Conservation (phyloP, 2,329 filamentous ascomycete genomes). For the Cryphonectria radicalis region DNA sequence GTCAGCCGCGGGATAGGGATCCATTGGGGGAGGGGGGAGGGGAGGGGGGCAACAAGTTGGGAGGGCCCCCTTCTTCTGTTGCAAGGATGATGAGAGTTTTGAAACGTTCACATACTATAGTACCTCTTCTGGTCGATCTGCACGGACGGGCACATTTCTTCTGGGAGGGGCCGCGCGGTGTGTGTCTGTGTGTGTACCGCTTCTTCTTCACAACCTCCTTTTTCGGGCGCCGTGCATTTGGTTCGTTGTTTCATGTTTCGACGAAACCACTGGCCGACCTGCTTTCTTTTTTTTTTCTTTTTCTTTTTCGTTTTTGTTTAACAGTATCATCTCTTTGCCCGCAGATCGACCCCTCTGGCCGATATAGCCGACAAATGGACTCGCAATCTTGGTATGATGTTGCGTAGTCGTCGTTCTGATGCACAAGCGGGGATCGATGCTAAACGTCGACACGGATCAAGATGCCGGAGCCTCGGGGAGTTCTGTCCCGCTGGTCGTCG, state of each 20-base stretch:
- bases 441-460: background rate
- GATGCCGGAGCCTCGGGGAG: background rate
- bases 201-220: background rate
- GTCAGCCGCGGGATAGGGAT: conserved; percentile 4
- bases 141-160: background rate
- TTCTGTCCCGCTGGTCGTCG: background rate
- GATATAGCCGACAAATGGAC: background rate
- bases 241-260: conserved; percentile 14
- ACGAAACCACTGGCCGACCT: conserved; percentile 3
- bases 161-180: background rate
- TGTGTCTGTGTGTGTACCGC: background rate
- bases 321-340: background rate
- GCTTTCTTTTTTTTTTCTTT: background rate
- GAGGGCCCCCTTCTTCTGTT: background rate
- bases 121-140: conserved; percentile 2
- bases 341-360: background rate
- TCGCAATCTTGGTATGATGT: conserved; percentile 1
- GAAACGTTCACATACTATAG: conserved; percentile 1
- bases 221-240: background rate
- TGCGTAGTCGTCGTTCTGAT: background rate
- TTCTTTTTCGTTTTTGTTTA: too few species aligned
- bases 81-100: conserved; percentile 1
- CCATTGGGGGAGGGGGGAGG: background rate
- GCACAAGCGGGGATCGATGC: background rate
- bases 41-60: too few species aligned